Evolutionary conservation across 2,329 filamentous ascomycete genomes (phyloP), one percentile per base, ranked within the genome.

Genomic region (Aspergillus tubingensis): DNA sequence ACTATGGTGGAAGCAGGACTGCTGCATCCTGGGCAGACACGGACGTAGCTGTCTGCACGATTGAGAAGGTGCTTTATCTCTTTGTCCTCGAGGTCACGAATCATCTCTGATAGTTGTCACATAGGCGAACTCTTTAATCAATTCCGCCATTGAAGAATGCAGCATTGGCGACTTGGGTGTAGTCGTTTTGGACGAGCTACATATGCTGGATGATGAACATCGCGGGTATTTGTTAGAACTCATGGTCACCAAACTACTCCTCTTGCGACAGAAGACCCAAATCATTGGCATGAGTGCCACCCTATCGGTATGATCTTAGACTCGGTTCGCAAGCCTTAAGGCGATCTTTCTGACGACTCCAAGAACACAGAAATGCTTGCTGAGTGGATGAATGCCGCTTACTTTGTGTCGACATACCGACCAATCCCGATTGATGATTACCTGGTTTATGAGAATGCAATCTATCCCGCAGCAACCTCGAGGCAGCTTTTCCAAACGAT

Each of bases 271-370:
- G 60, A 76, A 81, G 23, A 81, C 91, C 17, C 90, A 92, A 69
- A 86, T 92, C 19, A 79, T 92, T 60, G 90, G 88, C 65, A 92
- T 93, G 90, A 92, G 90, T 68, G 90, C 90, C 4, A 92, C 90
- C 0, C 79, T 93, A 50, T 87, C 88, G 57, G 88, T 90, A 77
- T 68, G 83, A 25, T 19, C 6, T 8, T 11, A 5, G n/a, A 32
- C 10, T 19, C 8, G 10, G 19, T 30, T 23, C 32, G 8, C n/a
- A 32, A n/a, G 21, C n/a, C 7, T 36, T 25, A 8, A 11, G 13
- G 44, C 32, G 10, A 51, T 3, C 23, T 19, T n/a, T 55, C 63
- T 70, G 50, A 69, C 61, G 52, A n/a, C 17, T 2, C 13, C 8
- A 11, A 91, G 88, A 92, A 92, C 68, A 88, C 89, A 53, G 82